phyloP scores from a whole-genome alignment of 495 filamentous ascomycete species.

The Lineolata rhizophorae region DNA sequence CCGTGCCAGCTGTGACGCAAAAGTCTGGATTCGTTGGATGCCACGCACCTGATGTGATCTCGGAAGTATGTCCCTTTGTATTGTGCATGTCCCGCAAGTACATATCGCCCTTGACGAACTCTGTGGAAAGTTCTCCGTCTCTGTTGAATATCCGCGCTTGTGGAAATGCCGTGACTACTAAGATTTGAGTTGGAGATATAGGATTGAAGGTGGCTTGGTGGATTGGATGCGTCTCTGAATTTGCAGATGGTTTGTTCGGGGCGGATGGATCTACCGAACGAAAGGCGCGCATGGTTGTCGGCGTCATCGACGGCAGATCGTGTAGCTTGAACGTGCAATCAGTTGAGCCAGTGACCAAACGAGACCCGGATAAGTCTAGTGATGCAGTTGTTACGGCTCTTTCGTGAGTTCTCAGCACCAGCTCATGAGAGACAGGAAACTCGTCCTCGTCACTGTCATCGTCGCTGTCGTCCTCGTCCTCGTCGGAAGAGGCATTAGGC shows the following conservation, averaged over 20 bases:
- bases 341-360: slow-evolving; percentile 69
- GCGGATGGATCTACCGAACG: slow-evolving; percentile 72
- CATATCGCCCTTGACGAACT: slow-evolving; percentile 95
- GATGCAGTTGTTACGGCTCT: slow-evolving; percentile 66
- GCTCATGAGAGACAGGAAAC: slow-evolving; percentile 82
- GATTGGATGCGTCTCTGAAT: slow-evolving; percentile 66
- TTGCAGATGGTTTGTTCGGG: slow-evolving; percentile 46
- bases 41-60: slow-evolving; percentile 74
- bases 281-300: slow-evolving; percentile 81
- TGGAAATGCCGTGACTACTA: slow-evolving; percentile 66
- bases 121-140: slow-evolving; percentile 63
- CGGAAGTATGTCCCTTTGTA: slow-evolving; percentile 87
- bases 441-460: slow-evolving; percentile 63
- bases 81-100: slow-evolving; percentile 91
- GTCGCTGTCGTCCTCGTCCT: slow-evolving; percentile 33
- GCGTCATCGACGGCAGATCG: slow-evolving; percentile 90
- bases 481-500: slow-evolving; percentile 15
- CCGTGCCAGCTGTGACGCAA: slow-evolving; percentile 75
- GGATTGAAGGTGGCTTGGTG: slow-evolving; percentile 76
- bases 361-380: slow-evolving; percentile 64
- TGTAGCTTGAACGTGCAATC: slow-evolving; percentile 85
- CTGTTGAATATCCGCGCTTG: slow-evolving; percentile 77
- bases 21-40: slow-evolving; percentile 61
- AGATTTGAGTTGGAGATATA: slow-evolving; percentile 52
- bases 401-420: slow-evolving; percentile 80